Conservation (phyloP, 1,284 basidiomycete genomes). For the Athelia sp. region DNA sequence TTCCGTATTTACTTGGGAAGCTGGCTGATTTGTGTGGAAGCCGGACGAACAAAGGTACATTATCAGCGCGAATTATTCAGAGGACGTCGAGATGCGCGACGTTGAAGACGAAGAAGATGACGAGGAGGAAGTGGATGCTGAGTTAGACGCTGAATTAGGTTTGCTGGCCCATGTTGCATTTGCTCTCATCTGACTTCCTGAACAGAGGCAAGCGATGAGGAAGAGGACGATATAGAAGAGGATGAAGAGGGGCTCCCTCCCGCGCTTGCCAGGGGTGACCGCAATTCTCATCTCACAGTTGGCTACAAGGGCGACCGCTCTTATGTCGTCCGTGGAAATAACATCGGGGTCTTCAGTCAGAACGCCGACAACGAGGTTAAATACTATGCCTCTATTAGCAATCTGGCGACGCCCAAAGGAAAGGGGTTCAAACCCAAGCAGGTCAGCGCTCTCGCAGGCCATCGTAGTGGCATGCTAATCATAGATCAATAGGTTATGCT, state of each 20-base stretch:
- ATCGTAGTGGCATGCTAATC: constrained; percentile 3
- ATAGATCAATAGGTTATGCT: constrained; percentile 80
- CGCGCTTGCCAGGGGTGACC: constrained; percentile 49
- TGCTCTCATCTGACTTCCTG: constrained; percentile 2
- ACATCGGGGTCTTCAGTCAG: constrained; percentile 96
- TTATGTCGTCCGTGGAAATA: constrained; percentile 93
- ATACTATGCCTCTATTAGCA: constrained; percentile 87
- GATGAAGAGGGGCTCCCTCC: constrained; percentile 38
- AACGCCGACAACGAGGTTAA: constrained; percentile 76
- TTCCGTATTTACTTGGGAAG: neutral
- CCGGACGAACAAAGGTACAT: constrained; percentile 77
- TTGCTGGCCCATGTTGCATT: constrained; percentile 2
- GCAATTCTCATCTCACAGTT: constrained; percentile 88
- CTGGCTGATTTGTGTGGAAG: neutral
- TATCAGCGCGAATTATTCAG: constrained; percentile 51
- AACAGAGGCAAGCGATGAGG: constrained; percentile 42
- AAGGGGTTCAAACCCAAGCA: constrained; percentile 85
- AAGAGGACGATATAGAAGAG: constrained; percentile 56
- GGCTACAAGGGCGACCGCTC: constrained; percentile 97
- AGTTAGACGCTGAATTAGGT: constrained; percentile 58
- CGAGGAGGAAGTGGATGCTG: constrained; percentile 72
- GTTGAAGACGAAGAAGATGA: constrained; percentile 67
- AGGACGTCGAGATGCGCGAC: constrained; percentile 86
- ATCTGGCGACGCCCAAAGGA: constrained; percentile 78
- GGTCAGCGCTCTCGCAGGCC: constrained; percentile 37